Evolutionary conservation across 257 asterid genomes (phyloP).

Genomic region (Nicotiana knightiana): DNA sequence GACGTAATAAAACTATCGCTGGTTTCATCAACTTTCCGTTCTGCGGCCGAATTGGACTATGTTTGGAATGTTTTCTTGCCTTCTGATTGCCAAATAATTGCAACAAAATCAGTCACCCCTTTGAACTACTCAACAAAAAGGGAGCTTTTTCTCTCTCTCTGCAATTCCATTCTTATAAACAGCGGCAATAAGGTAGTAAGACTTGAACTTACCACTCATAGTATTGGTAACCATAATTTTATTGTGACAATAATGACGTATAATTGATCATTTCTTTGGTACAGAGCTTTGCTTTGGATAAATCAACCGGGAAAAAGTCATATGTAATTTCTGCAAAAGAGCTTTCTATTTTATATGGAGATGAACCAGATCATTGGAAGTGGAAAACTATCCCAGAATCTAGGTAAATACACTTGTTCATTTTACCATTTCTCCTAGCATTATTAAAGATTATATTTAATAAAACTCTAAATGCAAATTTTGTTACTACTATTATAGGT

Average conservation of each 20-base stretch:
- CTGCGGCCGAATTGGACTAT: slow-evolving; percentile 20
- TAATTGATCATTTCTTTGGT: neutral
- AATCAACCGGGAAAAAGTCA: slow-evolving; percentile 21
- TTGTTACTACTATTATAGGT: slow-evolving; percentile 1
- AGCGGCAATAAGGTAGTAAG: slow-evolving; percentile 29
- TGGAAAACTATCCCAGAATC: slow-evolving; percentile 26
- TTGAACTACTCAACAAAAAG: slow-evolving; percentile 25
- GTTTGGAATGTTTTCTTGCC: slow-evolving; percentile 38
- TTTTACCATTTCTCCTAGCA: neutral
- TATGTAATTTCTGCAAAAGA: slow-evolving; percentile 28
- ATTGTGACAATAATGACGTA: neutral
- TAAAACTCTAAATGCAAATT: neutral
- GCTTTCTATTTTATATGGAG: slow-evolving; percentile 20
- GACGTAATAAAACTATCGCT: slow-evolving; percentile 20
- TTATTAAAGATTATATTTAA: too few species aligned
- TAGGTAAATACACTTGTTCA: slow-evolving; percentile 10
- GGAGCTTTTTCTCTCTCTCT: slow-evolving; percentile 17
- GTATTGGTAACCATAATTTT: neutral
- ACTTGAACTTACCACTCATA: neutral
- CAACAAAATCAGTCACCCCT: slow-evolving; percentile 9
- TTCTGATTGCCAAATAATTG: slow-evolving; percentile 13
- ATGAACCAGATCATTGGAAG: slow-evolving; percentile 25
- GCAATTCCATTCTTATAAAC: slow-evolving; percentile 21
- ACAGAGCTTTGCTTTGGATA: slow-evolving; percentile 31
- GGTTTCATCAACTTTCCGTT: slow-evolving; percentile 16